Evolutionary conservation across 768 basidiomycete genomes (phyloP).

Genomic region (Boletus vermiculosoides): DNA sequence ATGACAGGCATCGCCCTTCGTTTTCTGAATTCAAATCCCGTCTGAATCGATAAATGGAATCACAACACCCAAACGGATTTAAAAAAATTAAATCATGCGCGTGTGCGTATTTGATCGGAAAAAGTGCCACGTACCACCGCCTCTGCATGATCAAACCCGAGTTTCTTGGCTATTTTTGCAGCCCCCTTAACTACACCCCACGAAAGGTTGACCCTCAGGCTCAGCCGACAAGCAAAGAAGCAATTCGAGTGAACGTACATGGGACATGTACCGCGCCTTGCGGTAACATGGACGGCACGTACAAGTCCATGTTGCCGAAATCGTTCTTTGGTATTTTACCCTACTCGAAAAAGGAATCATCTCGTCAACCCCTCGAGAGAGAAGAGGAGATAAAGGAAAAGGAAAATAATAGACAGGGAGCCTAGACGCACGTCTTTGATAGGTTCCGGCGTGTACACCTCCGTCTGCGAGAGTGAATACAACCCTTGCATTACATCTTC

Average conservation of each 20-base stretch:
- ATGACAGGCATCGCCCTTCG: constrained; percentile 83
- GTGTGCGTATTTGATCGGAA: constrained; percentile 3
- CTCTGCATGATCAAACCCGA: constrained; percentile 90
- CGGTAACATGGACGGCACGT: constrained; percentile 93
- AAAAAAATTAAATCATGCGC: constrained; percentile 6
- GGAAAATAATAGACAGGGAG: constrained; percentile 15
- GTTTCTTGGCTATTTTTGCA: constrained; percentile 82
- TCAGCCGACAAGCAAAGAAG: constrained; percentile 14
- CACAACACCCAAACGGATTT: background rate
- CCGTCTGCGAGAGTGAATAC: constrained; percentile 84
- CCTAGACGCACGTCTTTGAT: constrained; percentile 83
- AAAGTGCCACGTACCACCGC: constrained; percentile 73
- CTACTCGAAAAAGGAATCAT: constrained; percentile 40
- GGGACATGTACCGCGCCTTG: constrained; percentile 83
- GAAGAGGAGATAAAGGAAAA: background rate
- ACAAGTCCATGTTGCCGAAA: constrained; percentile 96
- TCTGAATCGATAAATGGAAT: constrained; percentile 45
- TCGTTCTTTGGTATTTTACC: constrained; percentile 92
- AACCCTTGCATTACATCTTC: constrained; percentile 81
- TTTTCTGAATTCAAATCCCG: constrained; percentile 95
- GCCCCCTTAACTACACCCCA: constrained; percentile 68
- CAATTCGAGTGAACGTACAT: constrained; percentile 53
- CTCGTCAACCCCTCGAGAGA: constrained; percentile 3
- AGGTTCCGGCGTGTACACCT: constrained; percentile 73
- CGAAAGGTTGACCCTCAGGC: constrained; percentile 11